Evolutionary conservation across 2,329 filamentous ascomycete genomes (phyloP).

Genomic region (Aureobasidium mangrovei): DNA sequence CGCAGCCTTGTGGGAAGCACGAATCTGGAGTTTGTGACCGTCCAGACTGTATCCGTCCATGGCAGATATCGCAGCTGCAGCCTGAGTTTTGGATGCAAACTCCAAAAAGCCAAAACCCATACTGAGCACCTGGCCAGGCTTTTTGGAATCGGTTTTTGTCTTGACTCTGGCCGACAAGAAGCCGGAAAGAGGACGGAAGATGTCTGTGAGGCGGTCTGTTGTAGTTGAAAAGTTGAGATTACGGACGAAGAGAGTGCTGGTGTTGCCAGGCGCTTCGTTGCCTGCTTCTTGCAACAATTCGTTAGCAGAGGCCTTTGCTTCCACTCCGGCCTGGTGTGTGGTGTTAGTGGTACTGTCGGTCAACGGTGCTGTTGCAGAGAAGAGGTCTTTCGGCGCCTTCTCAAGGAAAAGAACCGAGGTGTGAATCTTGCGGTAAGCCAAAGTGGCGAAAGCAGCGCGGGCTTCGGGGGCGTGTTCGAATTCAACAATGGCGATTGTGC

Average conservation of each 20-base stretch:
- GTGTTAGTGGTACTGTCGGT: slow-evolving; percentile 23
- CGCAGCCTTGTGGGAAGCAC: slow-evolving; percentile 74
- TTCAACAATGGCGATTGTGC: slow-evolving; percentile 89
- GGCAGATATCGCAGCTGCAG: slow-evolving; percentile 67
- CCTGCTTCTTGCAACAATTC: slow-evolving; percentile 51
- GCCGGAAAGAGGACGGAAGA: slow-evolving; percentile 73
- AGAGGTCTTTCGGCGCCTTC: slow-evolving; percentile 80
- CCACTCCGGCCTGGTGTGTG: slow-evolving; percentile 23
- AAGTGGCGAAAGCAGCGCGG: slow-evolving; percentile 69
- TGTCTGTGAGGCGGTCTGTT: slow-evolving; percentile 62
- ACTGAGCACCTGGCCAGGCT: slow-evolving; percentile 75
- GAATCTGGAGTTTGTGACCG: slow-evolving; percentile 74
- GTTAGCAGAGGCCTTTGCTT: slow-evolving; percentile 55
- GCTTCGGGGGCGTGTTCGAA: slow-evolving; percentile 72
- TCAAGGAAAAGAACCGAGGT: slow-evolving; percentile 88
- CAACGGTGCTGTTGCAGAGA: slow-evolving; percentile 34
- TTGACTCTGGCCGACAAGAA: slow-evolving; percentile 87
- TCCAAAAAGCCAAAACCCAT: slow-evolving; percentile 98
- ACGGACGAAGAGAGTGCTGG: slow-evolving; percentile 71
- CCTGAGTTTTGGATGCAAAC: slow-evolving; percentile 69
- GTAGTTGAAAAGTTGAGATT: slow-evolving; percentile 91
- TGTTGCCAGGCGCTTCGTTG: slow-evolving; percentile 51
- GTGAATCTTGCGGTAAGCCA: slow-evolving; percentile 85
- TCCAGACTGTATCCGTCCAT: slow-evolving; percentile 89
- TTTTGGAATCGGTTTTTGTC: slow-evolving; percentile 88